Evolutionary conservation across 129 eudicot genomes (phyloP), one percentile per base, ranked within the genome.

Genomic region (Daucus carota): DNA sequence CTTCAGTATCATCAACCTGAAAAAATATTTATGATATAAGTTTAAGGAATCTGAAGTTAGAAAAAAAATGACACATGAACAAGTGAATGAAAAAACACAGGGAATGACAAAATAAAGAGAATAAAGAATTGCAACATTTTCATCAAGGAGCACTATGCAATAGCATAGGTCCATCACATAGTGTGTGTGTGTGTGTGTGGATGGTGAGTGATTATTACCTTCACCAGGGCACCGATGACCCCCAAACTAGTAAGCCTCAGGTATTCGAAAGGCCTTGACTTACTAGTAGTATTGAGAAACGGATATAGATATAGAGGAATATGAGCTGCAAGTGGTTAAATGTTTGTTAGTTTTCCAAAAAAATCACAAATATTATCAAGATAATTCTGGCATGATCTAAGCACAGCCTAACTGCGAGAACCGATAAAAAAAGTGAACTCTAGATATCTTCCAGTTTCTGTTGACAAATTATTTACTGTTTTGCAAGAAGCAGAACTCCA

Each of bases 1-100:
- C 99, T 70, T 89, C 97, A 48, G 99, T 86, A 85, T 94, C 99
- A 84, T 94, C 99, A 69, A 89, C 97, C 99, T 94, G 85, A 32
- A 71, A 75, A 29, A 73, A 81, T 72, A 45, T 80, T 38, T 60
- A 67, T 43, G 78, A 81, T 3, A 26, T 9, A 43, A 43, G 47
- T 43, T 43, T 43, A 43, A 43, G 47, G 47, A 43, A 43, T 43
- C 47, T 43, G 47, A 43, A 43, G 16, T 43, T 1, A 43, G 47
- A 12, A 43, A 45, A 45, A 17, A 45, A 45, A 45, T 45, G 48
- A 45, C 48, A 45, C 48, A 6, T 40, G 0, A 40, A 6, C 43
- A 40, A 40, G 43, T 40, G 8, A 4, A 40, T 9, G 0, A 6
- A 40, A 40, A 40, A 40, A 6, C 43, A 40, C 43, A 40, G n/a